phyloP scores from a whole-genome alignment of 495 filamentous ascomycete species.

The Talaromyces trachyspermus region DNA sequence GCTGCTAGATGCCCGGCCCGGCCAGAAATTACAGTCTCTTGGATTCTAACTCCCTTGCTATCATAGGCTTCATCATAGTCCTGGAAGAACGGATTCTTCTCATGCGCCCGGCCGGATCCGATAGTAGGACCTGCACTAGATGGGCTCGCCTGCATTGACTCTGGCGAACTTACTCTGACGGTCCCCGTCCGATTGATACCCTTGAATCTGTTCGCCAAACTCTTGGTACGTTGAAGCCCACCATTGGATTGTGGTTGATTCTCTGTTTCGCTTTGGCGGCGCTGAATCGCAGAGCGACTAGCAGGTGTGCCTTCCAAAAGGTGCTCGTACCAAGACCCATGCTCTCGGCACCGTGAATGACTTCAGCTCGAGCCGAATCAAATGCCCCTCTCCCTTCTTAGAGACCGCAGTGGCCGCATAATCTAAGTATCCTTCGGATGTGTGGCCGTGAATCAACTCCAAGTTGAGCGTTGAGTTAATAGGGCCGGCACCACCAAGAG shows the following conservation, averaged over 20 bases:
- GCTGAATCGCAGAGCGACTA: slow-evolving; percentile 72
- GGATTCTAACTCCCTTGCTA: slow-evolving; percentile 57
- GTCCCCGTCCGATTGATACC: slow-evolving; percentile 54
- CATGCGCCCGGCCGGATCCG: slow-evolving; percentile 29
- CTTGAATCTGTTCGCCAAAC: slow-evolving; percentile 76
- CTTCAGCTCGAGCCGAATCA: slow-evolving; percentile 52
- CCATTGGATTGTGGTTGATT: slow-evolving; percentile 35
- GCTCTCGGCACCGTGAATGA: slow-evolving; percentile 75
- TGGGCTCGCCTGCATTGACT: slow-evolving; percentile 37
- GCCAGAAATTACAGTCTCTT: slow-evolving; percentile 35
- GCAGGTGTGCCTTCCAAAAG: slow-evolving; percentile 94
- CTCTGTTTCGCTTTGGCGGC: slow-evolving; percentile 60
- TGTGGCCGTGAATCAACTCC: slow-evolving; percentile 70
- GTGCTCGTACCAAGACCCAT: slow-evolving; percentile 89
- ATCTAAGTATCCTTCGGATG: slow-evolving; percentile 79
- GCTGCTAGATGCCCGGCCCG: slow-evolving; percentile 55
- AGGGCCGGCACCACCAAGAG: slow-evolving; percentile 81
- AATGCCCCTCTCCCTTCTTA: slow-evolving; percentile 39
- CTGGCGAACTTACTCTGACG: slow-evolving; percentile 42
- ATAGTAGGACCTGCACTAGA: slow-evolving; percentile 26
- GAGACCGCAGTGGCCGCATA: slow-evolving; percentile 43
- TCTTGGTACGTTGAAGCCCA: slow-evolving; percentile 84
- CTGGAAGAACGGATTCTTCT: slow-evolving; percentile 81
- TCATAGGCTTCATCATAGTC: slow-evolving; percentile 74
- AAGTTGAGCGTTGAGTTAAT: slow-evolving; percentile 76